Percentiles rank a stretch among this genome's conserved stretches.
These are phyloP conservation scores for Clitopilus hobsonii DNA, from an alignment of 768 basidiomycete species.

Conservation along the genomic window DNA sequence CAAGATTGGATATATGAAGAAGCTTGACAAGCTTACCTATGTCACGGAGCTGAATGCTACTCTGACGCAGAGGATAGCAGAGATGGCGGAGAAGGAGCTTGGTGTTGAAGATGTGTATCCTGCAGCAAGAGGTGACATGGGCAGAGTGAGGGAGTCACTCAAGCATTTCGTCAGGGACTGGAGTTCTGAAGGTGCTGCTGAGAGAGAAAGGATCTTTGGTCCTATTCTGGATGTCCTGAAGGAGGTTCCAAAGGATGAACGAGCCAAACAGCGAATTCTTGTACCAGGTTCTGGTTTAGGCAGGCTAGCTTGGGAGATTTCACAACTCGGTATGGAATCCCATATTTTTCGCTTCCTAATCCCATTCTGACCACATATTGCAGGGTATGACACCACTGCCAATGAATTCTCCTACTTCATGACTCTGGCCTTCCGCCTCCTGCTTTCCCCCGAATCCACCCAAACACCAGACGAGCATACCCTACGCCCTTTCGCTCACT, in stretches of 20 bases:
- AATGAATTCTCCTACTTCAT: conserved; percentile 65
- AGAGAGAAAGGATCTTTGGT: conserved; percentile 50
- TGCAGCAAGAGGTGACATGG: conserved; percentile 31
- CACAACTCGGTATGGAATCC: conserved; percentile 42
- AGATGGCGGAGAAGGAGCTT: conserved; percentile 27
- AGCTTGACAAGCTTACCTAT: conserved; percentile 40
- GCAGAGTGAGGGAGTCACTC: conserved; percentile 50
- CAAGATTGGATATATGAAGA: conserved; percentile 49
- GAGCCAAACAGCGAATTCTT: conserved; percentile 38
- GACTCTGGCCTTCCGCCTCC: conserved; percentile 55
- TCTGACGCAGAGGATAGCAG: conserved; percentile 36
- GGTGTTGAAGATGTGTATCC: conserved; percentile 9
- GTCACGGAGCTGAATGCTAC: conserved; percentile 34
- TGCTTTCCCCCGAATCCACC: conserved; percentile 46
- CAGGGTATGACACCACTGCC: conserved; percentile 54
- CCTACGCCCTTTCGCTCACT: conserved; percentile 58
- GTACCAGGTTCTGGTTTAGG: conserved; percentile 65
- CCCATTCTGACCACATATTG: conserved; percentile 3
- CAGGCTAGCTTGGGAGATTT: conserved; percentile 66
- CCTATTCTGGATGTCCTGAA: conserved; percentile 51
- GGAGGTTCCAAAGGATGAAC: conserved; percentile 19
- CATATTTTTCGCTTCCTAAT: background rate
- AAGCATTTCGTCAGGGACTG: conserved; percentile 72
- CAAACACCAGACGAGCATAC: conserved; percentile 38
- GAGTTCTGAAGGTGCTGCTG: conserved; percentile 51